phyloP scores from a whole-genome alignment of 352 stramenopile genomes.

The Phytopythium litorale region DNA sequence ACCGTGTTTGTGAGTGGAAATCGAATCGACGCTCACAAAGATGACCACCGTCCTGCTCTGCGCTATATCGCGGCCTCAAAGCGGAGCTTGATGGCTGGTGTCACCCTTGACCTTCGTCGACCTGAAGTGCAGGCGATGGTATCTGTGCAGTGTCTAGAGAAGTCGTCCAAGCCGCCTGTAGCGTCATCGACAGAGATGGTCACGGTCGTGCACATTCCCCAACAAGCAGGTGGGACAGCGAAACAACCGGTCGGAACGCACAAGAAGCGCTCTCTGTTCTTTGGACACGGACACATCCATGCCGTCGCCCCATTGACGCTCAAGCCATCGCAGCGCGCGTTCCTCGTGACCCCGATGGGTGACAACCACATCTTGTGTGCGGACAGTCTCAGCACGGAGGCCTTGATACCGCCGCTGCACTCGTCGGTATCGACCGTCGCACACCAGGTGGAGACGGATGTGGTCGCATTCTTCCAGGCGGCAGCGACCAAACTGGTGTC shows the following conservation, averaged over 20 bases:
- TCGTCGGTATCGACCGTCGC: constrained; percentile 1
- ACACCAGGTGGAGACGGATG: constrained; percentile 43
- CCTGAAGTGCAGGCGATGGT: constrained; percentile 27
- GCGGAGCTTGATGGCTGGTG: constrained; percentile 42
- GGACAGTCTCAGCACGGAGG: constrained; percentile 50
- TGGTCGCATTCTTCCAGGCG: constrained; percentile 43
- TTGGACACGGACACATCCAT: neutral
- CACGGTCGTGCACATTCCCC: constrained; percentile 27
- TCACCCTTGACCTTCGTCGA: constrained; percentile 24
- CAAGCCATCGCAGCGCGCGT: constrained; percentile 31
- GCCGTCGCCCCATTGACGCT: constrained; percentile 16
- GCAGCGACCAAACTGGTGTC: constrained; percentile 28
- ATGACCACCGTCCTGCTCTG: constrained; percentile 6
- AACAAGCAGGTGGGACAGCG: constrained; percentile 2
- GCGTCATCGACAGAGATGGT: neutral
- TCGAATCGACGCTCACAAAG: constrained; percentile 3
- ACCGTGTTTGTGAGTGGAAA: constrained; percentile 1
- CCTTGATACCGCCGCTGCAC: constrained; percentile 24
- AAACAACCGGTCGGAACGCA: neutral
- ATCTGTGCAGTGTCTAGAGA: constrained; percentile 40
- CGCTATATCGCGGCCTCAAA: constrained; percentile 35
- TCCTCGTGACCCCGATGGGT: constrained; percentile 36
- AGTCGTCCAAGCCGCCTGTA: neutral
- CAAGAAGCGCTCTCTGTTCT: constrained; percentile 3
- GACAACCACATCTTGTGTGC: constrained; percentile 52